Evolutionary conservation across 768 basidiomycete species (phyloP), one percentile per base, ranked within the genome.

Genomic region (Udeniomyces megalosporus): DNA sequence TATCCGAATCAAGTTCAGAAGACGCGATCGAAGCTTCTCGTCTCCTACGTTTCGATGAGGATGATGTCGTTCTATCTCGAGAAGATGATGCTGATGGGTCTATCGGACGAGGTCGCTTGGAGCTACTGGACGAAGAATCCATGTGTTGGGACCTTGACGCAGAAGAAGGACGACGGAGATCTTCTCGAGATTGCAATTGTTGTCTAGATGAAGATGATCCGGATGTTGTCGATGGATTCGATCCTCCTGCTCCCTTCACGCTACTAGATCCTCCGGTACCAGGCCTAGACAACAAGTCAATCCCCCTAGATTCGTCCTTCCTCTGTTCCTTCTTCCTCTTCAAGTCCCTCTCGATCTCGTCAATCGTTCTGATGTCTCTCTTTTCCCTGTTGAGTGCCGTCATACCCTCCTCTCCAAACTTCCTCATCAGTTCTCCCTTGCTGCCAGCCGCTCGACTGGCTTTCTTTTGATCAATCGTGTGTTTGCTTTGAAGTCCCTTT

Each of bases 271-370:
- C 17, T 17, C 38, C 38, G 38, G 38, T 8, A 8, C 22, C 42
- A n/a, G 28, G 22, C 48, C 57, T 50, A 17, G 53, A 31, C 1
- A 17, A n/a, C 14, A 15, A 29, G n/a, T 49, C 46, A 2, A 46
- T 45, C n/a, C 48, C 45, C 26, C 31, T 48, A 20, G 46, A 29
- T 11, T 22, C 58, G n/a, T 5, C 31, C 29, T 49, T 32, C 34
- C 48, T 50, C n/a, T 34, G 28, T 34, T 34, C 45, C 47, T 44
- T 59, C 31, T 35, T 34, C 46, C 50, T 45, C 26, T 46, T 34
- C 58, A 68, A 61, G 31, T 69, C 68, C 22, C 60, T 51, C 60
- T 69, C 68, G 28, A 70, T 58, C 64, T 70, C 69, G 35, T 70
- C 69, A 32, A 70, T 66, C n/a, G 69, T 70, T 4, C 69, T 60